phyloP scores from a whole-genome alignment of 2,329 filamentous ascomycete species.

The Monilinia fructigena region DNA sequence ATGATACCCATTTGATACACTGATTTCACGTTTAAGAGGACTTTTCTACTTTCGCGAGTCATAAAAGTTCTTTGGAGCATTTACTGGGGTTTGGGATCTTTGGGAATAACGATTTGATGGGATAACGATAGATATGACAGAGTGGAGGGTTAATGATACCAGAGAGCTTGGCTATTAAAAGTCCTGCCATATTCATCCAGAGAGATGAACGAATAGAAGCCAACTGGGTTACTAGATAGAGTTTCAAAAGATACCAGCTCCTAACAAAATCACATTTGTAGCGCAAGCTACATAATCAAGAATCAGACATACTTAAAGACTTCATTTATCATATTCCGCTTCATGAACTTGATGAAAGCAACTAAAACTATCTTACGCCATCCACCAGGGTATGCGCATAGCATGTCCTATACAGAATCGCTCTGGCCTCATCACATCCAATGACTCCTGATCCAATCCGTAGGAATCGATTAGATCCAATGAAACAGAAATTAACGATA shows the following conservation, averaged over 20 bases:
- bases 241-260: conserved; percentile 9
- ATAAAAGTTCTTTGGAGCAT: conserved; percentile 13
- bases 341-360: conserved; percentile 26
- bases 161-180: conserved; percentile 1
- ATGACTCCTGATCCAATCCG: conserved; percentile 11
- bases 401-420: conserved; percentile 16
- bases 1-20: conserved; percentile 27
- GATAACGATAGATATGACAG: conserved; percentile 11
- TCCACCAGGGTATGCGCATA: conserved; percentile 3
- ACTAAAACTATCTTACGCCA: conserved; percentile 17
- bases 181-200: conserved; percentile 8
- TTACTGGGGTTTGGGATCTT: conserved; percentile 8
- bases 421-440: conserved; percentile 16
- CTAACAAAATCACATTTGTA: conserved; percentile 9
- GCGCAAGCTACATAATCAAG: conserved; percentile 9
- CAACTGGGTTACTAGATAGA: conserved; percentile 14
- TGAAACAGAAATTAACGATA: conserved; percentile 21
- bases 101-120: conserved; percentile 1
- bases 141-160: neutral
- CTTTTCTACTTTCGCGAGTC: neutral
- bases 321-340: conserved; percentile 38
- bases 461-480: conserved; percentile 2
- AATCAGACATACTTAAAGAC: conserved; percentile 22
- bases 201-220: conserved; percentile 17
- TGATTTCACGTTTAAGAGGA: conserved; percentile 3